phyloP scores from a whole-genome alignment of 305 asterid species.

The Coffea humblotiana region DNA sequence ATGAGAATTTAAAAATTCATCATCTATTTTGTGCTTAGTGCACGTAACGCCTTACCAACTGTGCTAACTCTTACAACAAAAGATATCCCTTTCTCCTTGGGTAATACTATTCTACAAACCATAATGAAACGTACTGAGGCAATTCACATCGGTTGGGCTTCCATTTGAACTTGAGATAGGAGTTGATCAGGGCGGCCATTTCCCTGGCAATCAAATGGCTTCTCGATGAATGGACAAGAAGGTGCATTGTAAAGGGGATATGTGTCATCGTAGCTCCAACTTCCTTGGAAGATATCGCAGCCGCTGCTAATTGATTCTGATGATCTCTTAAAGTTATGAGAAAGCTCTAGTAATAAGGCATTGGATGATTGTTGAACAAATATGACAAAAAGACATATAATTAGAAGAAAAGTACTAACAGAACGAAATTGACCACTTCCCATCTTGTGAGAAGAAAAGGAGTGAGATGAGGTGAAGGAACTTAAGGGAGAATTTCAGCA shows the following conservation, averaged over 20 bases:
- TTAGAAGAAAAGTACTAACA: conserved; percentile 5
- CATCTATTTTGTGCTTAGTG: too few species aligned
- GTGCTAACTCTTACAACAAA: neutral
- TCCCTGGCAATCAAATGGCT: conserved; percentile 54
- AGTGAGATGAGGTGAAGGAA: neutral
- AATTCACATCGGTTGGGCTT: conserved; percentile 57
- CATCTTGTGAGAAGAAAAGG: conserved; percentile 20
- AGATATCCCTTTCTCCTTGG: neutral
- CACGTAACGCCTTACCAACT: neutral
- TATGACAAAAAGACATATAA: conserved; percentile 17
- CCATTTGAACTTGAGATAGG: conserved; percentile 62
- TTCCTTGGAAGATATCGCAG: conserved; percentile 59
- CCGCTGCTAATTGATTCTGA: conserved; percentile 16
- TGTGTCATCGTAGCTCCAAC: conserved; percentile 50
- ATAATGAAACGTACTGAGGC: conserved; percentile 38
- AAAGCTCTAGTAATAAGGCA: conserved; percentile 20
- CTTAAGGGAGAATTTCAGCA: too few species aligned
- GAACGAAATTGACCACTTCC: conserved; percentile 4
- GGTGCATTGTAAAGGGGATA: conserved; percentile 51
- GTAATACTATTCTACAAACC: neutral
- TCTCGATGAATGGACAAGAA: conserved; percentile 52
- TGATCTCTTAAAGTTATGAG: conserved; percentile 9
- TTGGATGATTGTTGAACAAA: conserved; percentile 17
- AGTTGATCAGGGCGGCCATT: conserved; percentile 59
- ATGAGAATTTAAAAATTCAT: neutral